A percentile compares a stretch with the other conserved stretches of the same genome.
Conservation (phyloP, 116 monocot genomes). For the Papilionanthe hybrid region DNA sequence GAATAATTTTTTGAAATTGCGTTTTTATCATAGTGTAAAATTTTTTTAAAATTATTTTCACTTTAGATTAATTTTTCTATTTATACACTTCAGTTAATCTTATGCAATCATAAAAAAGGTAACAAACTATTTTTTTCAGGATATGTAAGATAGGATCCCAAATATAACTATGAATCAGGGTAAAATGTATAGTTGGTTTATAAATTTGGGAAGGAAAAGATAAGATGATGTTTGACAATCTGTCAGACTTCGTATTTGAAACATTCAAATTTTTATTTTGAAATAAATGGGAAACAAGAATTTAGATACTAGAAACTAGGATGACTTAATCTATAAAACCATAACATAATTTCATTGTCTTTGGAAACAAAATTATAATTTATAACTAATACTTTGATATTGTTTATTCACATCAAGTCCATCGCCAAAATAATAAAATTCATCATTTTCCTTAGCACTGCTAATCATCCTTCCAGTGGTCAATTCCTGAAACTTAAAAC, state of each 20-base stretch:
- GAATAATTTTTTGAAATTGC: not conserved
- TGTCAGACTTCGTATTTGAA: not conserved
- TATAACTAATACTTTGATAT: no score
- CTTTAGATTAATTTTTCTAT: not conserved
- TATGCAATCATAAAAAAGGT: not conserved
- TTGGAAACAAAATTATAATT: no score
- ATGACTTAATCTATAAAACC: not conserved
- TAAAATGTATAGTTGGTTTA: not conserved
- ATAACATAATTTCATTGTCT: not conserved
- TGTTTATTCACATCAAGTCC: not conserved
- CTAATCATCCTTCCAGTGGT: not conserved
- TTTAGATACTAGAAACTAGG: not conserved
- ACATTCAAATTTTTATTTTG: not conserved
- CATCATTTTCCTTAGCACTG: not conserved
- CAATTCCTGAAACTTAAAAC: not conserved
- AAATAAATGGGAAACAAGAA: not conserved
- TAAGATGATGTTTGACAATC: not conserved
- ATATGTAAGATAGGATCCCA: not conserved
- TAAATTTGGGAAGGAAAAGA: not conserved
- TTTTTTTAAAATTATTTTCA: not conserved
- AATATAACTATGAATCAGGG: no score
- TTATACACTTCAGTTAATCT: not conserved
- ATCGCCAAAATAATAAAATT: not conserved
- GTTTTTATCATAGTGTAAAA: not conserved
- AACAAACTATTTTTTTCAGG: not conserved